phyloP scores from a whole-genome alignment of 305 asterid genomes.

The Solanum aculeatissimum region DNA sequence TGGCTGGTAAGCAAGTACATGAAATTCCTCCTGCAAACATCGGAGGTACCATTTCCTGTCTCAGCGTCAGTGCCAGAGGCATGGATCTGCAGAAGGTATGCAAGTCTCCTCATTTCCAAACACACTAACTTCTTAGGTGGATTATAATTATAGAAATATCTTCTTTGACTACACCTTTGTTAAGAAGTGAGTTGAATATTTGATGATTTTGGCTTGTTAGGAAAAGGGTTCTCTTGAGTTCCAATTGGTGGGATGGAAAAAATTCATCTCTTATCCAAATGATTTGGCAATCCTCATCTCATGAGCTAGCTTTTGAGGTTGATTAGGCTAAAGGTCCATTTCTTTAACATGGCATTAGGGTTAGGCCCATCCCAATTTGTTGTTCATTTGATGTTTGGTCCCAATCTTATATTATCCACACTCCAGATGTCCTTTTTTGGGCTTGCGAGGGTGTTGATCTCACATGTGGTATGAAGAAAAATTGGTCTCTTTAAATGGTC shows the following conservation, averaged over 20 bases:
- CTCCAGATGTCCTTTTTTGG: neutral
- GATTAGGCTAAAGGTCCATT: neutral
- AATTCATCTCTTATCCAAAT: neutral
- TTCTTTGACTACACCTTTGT: neutral
- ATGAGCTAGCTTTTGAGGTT: neutral
- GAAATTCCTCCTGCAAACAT: slow-evolving; percentile 85
- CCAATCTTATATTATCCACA: neutral
- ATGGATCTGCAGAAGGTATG: slow-evolving; percentile 84
- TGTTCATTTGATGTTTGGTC: neutral
- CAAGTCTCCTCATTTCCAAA: neutral
- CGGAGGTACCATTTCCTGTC: slow-evolving; percentile 77
- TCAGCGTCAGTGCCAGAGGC: slow-evolving; percentile 87
- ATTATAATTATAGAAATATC: neutral
- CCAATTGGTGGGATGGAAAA: neutral
- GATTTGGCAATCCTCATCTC: neutral
- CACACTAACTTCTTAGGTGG: neutral
- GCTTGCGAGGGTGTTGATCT: neutral
- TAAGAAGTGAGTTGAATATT: neutral
- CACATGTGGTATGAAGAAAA: neutral
- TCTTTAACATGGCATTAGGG: neutral
- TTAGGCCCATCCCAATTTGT: neutral
- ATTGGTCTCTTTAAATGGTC: neutral
- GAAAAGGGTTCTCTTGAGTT: neutral
- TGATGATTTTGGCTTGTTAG: neutral
- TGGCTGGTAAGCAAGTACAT: slow-evolving; percentile 91